Percentiles rank a stretch among this genome's conserved stretches.
Conservation (phyloP, 2,329 filamentous ascomycete species). For the Incumbomyces lentus region DNA sequence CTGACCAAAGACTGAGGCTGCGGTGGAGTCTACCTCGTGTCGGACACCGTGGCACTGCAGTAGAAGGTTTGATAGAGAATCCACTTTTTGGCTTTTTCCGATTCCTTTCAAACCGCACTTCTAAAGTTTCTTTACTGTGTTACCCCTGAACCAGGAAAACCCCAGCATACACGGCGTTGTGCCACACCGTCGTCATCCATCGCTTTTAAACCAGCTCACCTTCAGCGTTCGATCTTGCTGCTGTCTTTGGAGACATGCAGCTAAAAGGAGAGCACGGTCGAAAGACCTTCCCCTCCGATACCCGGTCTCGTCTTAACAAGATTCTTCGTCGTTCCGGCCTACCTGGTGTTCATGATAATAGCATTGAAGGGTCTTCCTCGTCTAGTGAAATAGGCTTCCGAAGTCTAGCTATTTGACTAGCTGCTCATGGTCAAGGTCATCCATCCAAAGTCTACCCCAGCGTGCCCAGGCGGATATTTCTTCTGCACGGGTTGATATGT, state of each 20-base stretch:
- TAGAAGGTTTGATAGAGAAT: too few relatives aligned
- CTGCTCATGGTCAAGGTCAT: not conserved
- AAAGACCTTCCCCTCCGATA: too few relatives aligned
- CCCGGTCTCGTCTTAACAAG: not conserved
- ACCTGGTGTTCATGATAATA: not conserved
- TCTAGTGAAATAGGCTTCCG: not conserved
- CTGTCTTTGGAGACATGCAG: too few relatives aligned
- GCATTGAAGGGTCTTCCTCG: not conserved
- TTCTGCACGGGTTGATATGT: too few relatives aligned
- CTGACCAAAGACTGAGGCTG: too few relatives aligned
- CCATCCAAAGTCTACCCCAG: not conserved
- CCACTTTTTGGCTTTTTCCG: not conserved
- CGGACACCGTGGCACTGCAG: too few relatives aligned
- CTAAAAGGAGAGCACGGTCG: too few relatives aligned
- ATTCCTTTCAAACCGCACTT: not conserved
- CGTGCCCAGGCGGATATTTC: too few relatives aligned
- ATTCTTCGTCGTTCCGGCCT: not conserved
- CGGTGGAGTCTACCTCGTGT: too few relatives aligned
- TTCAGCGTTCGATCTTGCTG: too few relatives aligned
- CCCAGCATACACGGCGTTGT: too few relatives aligned
- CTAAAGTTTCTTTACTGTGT: not conserved
- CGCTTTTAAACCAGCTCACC: not conserved
- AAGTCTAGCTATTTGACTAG: not conserved
- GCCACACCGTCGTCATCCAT: not conserved
- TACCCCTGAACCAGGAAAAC: not conserved